Base-by-base conservation (phyloP, 495 filamentous ascomycete genomes). In the Aspergillus nidulans region DNA sequence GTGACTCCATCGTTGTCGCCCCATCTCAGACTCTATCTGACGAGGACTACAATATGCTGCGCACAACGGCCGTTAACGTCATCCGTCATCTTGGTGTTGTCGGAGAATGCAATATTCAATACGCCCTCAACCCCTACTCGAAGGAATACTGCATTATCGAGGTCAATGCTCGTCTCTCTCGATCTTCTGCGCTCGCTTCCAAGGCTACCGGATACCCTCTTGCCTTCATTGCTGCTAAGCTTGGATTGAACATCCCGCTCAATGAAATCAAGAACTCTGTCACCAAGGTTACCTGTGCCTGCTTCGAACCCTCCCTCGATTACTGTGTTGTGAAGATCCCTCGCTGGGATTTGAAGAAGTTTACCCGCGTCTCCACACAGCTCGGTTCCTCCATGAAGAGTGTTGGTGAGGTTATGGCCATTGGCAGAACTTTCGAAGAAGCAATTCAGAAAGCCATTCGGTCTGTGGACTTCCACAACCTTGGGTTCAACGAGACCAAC, bases 281-380 rank as follows among this genome's bases (percentile, higher is more conserved):
- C 44, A 98, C 94, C 21, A 94, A 95, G 74, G 87, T 89, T 34
- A 98, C 94, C 24, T 95, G 90, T 58, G 94, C 92, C 47, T 98
- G 94, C 79, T 98, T 98, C 72, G 94, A 98, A 69, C 94, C 94
- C n/a, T 98, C 94, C 2, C 80, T 98, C 0, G 94, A 98, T 69
- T 98, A 98, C 69, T 92, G 97, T 43, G 94, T 97, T 21, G 94
- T 98, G 52, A 98, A 98, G 80, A 98, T 98, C 73, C 94, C 94
- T 18, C 82, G 94, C 56, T 98, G 94, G 94, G 94, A 98, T 73
- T 71, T 98, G 57, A 97, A 97, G 79, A 98, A 98, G 72, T 98
- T 98, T 73, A 92, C 88, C 24, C 86, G 94, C 52, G 94, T 97
- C 18, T 97, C 92, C 7, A 97, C 91, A 3, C 84, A 91, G 71